These are phyloP conservation scores for Linaria vulgaris DNA, from an alignment of 257 asterid genomes.

Conservation along the genomic window DNA sequence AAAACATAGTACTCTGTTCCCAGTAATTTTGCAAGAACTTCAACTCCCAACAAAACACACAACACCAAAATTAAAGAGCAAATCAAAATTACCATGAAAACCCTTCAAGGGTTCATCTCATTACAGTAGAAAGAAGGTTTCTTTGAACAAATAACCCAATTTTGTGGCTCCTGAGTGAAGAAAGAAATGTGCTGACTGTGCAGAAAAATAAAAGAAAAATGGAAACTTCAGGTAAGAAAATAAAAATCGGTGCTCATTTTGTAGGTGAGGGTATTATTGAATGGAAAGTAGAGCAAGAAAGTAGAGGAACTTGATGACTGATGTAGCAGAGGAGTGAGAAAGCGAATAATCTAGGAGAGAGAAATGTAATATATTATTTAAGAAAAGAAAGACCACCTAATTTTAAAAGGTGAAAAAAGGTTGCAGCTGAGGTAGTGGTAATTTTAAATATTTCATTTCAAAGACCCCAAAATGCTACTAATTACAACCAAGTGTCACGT, in stretches of 20 bases:
- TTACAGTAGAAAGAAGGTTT: constrained; percentile 27
- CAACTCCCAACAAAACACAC: background rate
- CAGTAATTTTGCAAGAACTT: background rate
- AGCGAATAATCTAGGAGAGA: constrained; percentile 9
- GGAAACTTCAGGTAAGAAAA: constrained; percentile 22
- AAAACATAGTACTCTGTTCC: constrained; percentile 19
- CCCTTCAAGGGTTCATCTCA: background rate
- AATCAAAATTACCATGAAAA: constrained; percentile 30
- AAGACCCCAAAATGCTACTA: too few species aligned
- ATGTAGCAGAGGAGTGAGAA: constrained; percentile 25
- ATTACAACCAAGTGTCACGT: too few species aligned
- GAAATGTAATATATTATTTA: background rate
- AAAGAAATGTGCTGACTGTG: constrained; percentile 9
- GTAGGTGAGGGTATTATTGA: background rate
- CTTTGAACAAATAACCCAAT: constrained; percentile 7
- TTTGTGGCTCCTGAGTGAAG: constrained; percentile 21
- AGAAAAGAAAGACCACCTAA: constrained; percentile 27
- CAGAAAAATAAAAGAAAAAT: background rate
- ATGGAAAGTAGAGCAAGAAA: constrained; percentile 24
- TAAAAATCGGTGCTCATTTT: constrained; percentile 15
- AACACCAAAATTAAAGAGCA: background rate
- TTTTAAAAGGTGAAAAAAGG: too few species aligned
- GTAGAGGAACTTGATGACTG: too few species aligned
- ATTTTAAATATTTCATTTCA: background rate
- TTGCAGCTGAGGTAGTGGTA: constrained; percentile 3